Evolutionary conservation across 2,329 filamentous ascomycete species (phyloP).

Genomic region (Talaromyces sp.): DNA sequence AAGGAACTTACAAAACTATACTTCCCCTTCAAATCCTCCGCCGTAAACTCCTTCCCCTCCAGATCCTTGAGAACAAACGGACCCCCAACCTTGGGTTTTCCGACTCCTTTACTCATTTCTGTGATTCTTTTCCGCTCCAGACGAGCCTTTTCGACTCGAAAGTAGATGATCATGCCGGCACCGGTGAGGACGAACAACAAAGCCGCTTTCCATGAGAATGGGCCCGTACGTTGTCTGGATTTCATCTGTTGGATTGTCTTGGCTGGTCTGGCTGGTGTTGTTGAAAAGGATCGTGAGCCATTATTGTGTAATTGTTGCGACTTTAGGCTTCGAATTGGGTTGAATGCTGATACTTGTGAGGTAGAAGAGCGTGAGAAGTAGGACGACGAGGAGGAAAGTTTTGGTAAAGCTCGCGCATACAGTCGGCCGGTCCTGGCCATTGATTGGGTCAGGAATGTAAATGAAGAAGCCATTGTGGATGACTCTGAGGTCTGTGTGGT

Average conservation of each 20-base stretch:
- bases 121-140: constrained; percentile 85
- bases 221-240: constrained; percentile 43
- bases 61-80: constrained; percentile 78
- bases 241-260: constrained; percentile 40
- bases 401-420: neutral
- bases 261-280: constrained; percentile 20
- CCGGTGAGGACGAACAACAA: constrained; percentile 77
- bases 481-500: too few relatives aligned
- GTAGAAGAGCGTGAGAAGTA: neutral
- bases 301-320: neutral
- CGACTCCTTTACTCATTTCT: constrained; percentile 88
- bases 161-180: constrained; percentile 76
- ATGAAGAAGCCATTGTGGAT: neutral
- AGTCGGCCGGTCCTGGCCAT: neutral
- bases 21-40: constrained; percentile 77
- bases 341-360: neutral
- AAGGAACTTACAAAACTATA: constrained; percentile 52
- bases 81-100: constrained; percentile 87
- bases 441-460: neutral
- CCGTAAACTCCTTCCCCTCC: constrained; percentile 70
- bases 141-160: constrained; percentile 85
- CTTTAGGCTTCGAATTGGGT: neutral
- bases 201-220: constrained; percentile 90
- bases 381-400: neutral
- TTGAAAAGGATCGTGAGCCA: constrained; percentile 25